phyloP scores from a whole-genome alignment of 2,329 filamentous ascomycete genomes.

The Trichoderma atrobrunneum region DNA sequence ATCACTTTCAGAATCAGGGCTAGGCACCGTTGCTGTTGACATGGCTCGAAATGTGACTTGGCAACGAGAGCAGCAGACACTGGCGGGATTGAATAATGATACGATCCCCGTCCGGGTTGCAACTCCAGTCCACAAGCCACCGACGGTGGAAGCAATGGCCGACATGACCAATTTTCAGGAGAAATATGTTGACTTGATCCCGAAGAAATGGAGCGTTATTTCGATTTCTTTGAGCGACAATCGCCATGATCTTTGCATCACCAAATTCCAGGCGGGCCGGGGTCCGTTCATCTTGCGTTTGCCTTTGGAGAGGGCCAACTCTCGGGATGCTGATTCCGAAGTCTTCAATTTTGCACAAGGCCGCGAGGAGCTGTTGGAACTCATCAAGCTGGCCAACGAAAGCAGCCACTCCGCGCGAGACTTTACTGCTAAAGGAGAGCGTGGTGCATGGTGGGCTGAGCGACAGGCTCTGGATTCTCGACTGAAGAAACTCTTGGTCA shows the following conservation, averaged over 20 bases:
- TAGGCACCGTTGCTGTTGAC: conserved; percentile 65
- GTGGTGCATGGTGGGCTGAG: conserved; percentile 85
- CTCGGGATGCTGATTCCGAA: conserved; percentile 72
- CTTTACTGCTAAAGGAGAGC: conserved; percentile 70
- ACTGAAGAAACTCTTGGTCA: conserved; percentile 73
- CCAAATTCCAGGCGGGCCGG: conserved; percentile 72
- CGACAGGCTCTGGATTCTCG: conserved; percentile 76
- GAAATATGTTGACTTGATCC: conserved; percentile 83
- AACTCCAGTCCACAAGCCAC: conserved; percentile 33
- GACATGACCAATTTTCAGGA: conserved; percentile 67
- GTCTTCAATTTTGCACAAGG: conserved; percentile 82
- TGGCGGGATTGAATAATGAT: conserved; percentile 38
- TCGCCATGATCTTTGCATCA: conserved; percentile 80
- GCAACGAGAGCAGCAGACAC: conserved; percentile 60
- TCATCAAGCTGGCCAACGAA: conserved; percentile 77
- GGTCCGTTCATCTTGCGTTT: conserved; percentile 83
- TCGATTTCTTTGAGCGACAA: conserved; percentile 82
- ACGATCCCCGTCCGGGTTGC: conserved; percentile 27
- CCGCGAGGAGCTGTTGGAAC: conserved; percentile 73
- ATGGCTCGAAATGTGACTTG: conserved; percentile 67
- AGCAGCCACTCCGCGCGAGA: conserved; percentile 73
- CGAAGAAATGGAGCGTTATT: conserved; percentile 76
- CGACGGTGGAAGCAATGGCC: conserved; percentile 46
- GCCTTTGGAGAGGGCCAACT: conserved; percentile 78
- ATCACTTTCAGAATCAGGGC: conserved; percentile 49